Percentiles rank a stretch among this genome's conserved stretches.
Conservation (phyloP, 257 asterid genomes). For the Ballota nigra region DNA sequence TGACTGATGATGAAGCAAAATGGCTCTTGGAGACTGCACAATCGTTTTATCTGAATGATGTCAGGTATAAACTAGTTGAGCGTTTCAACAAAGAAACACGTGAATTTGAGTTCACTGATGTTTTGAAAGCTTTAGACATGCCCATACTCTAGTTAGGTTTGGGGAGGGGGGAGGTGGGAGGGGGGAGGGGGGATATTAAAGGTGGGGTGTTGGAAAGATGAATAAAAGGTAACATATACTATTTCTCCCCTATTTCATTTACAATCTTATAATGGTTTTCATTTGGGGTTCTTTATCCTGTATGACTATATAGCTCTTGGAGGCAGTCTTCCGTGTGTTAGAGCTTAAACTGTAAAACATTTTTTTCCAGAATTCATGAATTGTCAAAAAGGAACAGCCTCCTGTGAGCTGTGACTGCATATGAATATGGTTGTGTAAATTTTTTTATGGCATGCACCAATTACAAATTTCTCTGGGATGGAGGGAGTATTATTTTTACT, state of each 20-base stretch:
- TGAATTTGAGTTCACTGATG: constrained; percentile 91
- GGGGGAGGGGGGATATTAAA: background rate
- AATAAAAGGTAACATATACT: constrained; percentile 3
- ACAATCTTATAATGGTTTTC: background rate
- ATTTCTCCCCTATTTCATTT: background rate
- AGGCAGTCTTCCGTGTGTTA: background rate
- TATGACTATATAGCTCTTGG: background rate
- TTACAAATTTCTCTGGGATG: too few relatives aligned
- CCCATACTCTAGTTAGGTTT: constrained; percentile 48
- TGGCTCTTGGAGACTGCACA: constrained; percentile 89
- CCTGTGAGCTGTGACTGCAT: background rate
- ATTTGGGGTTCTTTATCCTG: background rate
- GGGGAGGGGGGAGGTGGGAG: background rate
- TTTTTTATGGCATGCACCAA: background rate
- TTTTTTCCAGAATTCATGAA: background rate
- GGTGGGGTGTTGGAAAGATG: constrained; percentile 6
- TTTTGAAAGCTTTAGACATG: constrained; percentile 75
- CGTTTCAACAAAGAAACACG: constrained; percentile 77
- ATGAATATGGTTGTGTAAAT: background rate
- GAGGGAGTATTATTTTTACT: too few relatives aligned
- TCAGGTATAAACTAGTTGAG: constrained; percentile 82
- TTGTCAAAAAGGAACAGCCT: background rate
- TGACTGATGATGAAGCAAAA: constrained; percentile 74
- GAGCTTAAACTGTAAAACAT: background rate
- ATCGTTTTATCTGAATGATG: constrained; percentile 83